Evolutionary conservation across 2,329 filamentous ascomycete genomes (phyloP).

Genomic region (Aureobasidium sp.): DNA sequence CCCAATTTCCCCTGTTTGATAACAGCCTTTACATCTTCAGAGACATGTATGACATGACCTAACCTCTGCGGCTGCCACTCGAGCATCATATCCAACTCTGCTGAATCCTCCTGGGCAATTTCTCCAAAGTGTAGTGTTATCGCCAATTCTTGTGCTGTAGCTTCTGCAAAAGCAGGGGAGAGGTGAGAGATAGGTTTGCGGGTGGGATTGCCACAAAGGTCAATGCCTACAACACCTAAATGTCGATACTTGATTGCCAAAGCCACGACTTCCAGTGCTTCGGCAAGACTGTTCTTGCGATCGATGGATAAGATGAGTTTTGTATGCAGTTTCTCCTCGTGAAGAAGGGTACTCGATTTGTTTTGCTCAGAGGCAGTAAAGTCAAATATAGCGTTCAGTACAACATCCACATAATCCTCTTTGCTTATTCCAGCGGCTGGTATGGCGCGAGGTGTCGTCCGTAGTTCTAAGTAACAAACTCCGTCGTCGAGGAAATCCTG

Average conservation of each 20-base stretch:
- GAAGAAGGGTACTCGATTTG: not conserved
- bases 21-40: not conserved
- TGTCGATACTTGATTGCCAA: constrained; percentile 50
- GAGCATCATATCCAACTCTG: constrained; percentile 58
- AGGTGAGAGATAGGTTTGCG: constrained; percentile 55
- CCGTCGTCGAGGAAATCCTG: constrained; percentile 60
- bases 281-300: constrained; percentile 49
- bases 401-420: constrained; percentile 54
- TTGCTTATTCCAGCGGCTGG: constrained; percentile 47
- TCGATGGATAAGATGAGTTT: constrained; percentile 69
- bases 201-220: constrained; percentile 69
- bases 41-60: constrained; percentile 59
- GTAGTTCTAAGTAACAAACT: constrained; percentile 68
- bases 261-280: constrained; percentile 56
- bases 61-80: constrained; percentile 59
- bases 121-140: constrained; percentile 77
- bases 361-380: constrained; percentile 32
- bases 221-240: constrained; percentile 62
- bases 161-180: constrained; percentile 48
- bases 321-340: constrained; percentile 41
- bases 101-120: constrained; percentile 45
- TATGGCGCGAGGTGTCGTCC: constrained; percentile 66
- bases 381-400: constrained; percentile 53
- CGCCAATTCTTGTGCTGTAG: constrained; percentile 47
- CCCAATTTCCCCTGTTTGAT: constrained; percentile 41